Percentiles rank a stretch among this genome's conserved stretches.
phyloP scores from a whole-genome alignment of 1,139 yeast species.

The Taphrina populina region DNA sequence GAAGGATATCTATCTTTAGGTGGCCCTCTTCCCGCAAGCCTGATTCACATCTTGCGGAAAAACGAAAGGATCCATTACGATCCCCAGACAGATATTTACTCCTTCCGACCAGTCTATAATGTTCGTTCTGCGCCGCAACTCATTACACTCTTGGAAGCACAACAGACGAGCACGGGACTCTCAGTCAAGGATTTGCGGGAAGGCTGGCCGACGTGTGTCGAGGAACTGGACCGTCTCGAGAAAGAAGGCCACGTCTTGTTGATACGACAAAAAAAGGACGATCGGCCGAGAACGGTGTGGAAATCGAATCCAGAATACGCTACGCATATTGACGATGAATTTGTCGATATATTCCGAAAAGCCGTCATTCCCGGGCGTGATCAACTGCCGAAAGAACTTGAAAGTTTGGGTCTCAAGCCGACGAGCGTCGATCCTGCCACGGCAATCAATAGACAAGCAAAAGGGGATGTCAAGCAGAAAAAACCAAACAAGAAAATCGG shows the following conservation, averaged over 20 bases:
- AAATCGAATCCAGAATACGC: constrained; percentile 74
- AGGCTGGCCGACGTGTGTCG: constrained; percentile 85
- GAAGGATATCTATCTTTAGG: constrained; percentile 26
- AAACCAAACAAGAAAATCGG: constrained; percentile 91
- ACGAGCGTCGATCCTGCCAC: constrained; percentile 96
- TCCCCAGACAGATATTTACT: constrained; percentile 61
- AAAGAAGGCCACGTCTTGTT: constrained; percentile 32
- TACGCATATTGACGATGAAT: constrained; percentile 64
- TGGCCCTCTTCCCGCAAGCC: constrained; percentile 26
- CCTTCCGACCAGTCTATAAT: constrained; percentile 84
- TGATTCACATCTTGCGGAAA: constrained; percentile 28
- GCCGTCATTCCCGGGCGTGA: constrained; percentile 79
- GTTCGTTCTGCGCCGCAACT: constrained; percentile 79
- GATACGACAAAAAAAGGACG: constrained; percentile 85
- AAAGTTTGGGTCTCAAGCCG: constrained; percentile 86
- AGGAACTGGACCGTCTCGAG: constrained; percentile 34
- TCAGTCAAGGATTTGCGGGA: constrained; percentile 87
- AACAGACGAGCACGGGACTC: constrained; percentile 83
- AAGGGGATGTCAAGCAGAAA: constrained; percentile 51
- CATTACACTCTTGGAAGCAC: constrained; percentile 68
- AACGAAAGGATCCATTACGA: constrained; percentile 51
- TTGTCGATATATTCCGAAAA: constrained; percentile 61
- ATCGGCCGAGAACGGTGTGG: constrained; percentile 88
- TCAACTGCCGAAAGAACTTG: constrained; percentile 72
- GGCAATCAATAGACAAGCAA: constrained; percentile 55